A percentile compares a stretch with the other conserved stretches of the same genome.
Conservation (phyloP, 306 rosid species). For the Citrullus colocynthis region DNA sequence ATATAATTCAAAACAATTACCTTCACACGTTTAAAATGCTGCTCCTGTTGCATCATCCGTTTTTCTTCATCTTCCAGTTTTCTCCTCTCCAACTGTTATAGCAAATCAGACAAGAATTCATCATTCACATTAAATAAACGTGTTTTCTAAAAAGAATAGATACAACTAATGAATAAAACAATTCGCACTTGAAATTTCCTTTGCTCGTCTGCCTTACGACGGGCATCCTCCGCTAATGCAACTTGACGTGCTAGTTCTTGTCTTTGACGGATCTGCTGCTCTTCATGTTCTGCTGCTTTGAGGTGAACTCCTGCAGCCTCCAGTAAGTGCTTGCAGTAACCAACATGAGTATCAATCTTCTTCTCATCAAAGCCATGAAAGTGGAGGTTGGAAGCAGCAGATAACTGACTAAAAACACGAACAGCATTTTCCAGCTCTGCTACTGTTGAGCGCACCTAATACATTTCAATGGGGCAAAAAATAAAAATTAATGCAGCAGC, state of each 20-base stretch:
- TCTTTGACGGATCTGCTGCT: conserved; percentile 81
- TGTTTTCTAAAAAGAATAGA: neutral
- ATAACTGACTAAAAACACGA: conserved; percentile 88
- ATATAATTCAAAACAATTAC: conserved; percentile 25
- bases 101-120: conserved; percentile 11
- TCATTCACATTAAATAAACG: neutral
- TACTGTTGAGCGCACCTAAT: conserved; percentile 83
- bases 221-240: conserved; percentile 90
- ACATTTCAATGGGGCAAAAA: conserved; percentile 11
- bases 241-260: conserved; percentile 92
- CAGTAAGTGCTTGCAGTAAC: conserved; percentile 82
- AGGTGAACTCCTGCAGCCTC: conserved; percentile 83
- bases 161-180: conserved; percentile 6
- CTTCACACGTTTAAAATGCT: conserved; percentile 81
- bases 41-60: conserved; percentile 93
- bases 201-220: conserved; percentile 96
- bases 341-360: conserved; percentile 96
- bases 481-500: neutral
- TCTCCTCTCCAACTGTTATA: conserved; percentile 82
- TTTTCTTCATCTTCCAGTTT: conserved; percentile 88
- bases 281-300: conserved; percentile 87
- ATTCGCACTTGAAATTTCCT: conserved; percentile 69
- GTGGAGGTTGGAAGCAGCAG: conserved; percentile 98
- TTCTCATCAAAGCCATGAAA: conserved; percentile 98
- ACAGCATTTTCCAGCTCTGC: conserved; percentile 92